These are phyloP conservation scores for Alternaria atra DNA, from an alignment of 2,329 filamentous ascomycete genomes.

Conservation along the genomic window DNA sequence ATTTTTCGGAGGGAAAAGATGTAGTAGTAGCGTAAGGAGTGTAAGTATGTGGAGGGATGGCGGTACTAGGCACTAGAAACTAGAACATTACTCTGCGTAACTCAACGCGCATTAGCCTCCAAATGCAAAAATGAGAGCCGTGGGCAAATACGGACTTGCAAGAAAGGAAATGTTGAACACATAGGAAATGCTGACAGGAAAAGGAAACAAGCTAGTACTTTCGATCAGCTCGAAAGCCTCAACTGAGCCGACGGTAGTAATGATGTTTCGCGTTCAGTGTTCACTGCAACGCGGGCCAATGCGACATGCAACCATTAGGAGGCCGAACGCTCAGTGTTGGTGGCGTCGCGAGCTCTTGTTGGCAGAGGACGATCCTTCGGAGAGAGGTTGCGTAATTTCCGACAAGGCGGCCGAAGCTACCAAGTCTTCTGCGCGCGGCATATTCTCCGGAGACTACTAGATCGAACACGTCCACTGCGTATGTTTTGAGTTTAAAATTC, in stretches of 20 bases:
- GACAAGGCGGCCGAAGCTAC: slow-evolving; percentile 9
- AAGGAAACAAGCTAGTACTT: neutral
- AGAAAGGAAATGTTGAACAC: slow-evolving; percentile 17
- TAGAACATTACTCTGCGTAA: slow-evolving; percentile 45
- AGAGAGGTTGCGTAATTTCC: slow-evolving; percentile 11
- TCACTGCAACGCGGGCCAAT: neutral
- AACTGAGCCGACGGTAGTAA: neutral
- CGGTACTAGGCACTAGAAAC: slow-evolving; percentile 42
- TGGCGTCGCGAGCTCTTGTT: slow-evolving; percentile 10
- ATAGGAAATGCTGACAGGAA: slow-evolving; percentile 6
- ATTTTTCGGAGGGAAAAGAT: neutral
- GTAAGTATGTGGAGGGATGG: slow-evolving; percentile 28
- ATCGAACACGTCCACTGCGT: neutral
- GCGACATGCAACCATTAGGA: slow-evolving; percentile 3
- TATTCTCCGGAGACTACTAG: slow-evolving; percentile 3
- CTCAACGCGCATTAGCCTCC: slow-evolving; percentile 37
- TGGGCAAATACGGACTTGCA: slow-evolving; percentile 6
- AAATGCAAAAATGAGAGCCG: slow-evolving; percentile 19
- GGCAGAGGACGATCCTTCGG: slow-evolving; percentile 11
- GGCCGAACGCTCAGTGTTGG: slow-evolving; percentile 10
- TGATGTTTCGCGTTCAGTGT: neutral
- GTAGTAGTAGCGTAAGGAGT: slow-evolving; percentile 15
- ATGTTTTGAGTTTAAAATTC: neutral
- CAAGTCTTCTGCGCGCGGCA: slow-evolving; percentile 3
- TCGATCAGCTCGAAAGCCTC: slow-evolving; percentile 2